Percentiles rank a stretch among this genome's conserved stretches.
Evolutionary conservation across 2,329 filamentous ascomycete species (phyloP).

Genomic region (Botryosphaeria agaves): DNA sequence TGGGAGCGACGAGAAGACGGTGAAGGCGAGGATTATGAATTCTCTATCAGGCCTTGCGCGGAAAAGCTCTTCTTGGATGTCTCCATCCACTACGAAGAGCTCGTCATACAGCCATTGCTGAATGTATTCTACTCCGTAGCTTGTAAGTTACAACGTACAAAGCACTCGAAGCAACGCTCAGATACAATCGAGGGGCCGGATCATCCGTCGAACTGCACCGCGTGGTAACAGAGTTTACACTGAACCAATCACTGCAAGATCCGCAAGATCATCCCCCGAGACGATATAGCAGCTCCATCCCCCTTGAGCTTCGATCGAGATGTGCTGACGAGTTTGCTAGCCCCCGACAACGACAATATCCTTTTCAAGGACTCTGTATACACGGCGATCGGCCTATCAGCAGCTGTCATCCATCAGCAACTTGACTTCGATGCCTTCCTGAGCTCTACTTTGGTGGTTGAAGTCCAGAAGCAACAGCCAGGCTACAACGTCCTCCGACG

Average conservation of each 20-base stretch:
- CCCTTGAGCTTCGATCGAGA: too few relatives aligned
- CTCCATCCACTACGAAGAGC: conserved; percentile 69
- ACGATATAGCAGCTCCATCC: too few relatives aligned
- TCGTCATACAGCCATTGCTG: conserved; percentile 64
- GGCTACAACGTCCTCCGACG: conserved; percentile 72
- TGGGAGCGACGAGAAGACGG: conserved; percentile 88
- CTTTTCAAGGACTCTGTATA: conserved; percentile 89
- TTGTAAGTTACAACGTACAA: too few relatives aligned
- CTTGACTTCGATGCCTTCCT: conserved; percentile 78
- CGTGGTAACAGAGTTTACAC: too few relatives aligned
- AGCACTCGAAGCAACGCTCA: too few relatives aligned
- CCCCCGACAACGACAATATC: conserved; percentile 47
- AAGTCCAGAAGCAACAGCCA: conserved; percentile 51
- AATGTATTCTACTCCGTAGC: conserved; percentile 69
- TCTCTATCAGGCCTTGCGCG: conserved; percentile 77
- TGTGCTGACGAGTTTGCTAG: conserved; percentile 13
- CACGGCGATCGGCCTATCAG: conserved; percentile 75
- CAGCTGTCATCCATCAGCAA: conserved; percentile 52
- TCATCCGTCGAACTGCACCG: too few relatives aligned
- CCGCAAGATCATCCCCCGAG: too few relatives aligned
- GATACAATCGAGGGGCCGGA: too few relatives aligned
- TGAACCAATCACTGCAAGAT: too few relatives aligned
- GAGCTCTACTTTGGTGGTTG: conserved; percentile 53
- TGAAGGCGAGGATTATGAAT: conserved; percentile 74
- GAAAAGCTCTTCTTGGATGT: conserved; percentile 90